Evolutionary conservation across 305 asterid genomes (phyloP).

Genomic region (Fraxinus nigra): DNA sequence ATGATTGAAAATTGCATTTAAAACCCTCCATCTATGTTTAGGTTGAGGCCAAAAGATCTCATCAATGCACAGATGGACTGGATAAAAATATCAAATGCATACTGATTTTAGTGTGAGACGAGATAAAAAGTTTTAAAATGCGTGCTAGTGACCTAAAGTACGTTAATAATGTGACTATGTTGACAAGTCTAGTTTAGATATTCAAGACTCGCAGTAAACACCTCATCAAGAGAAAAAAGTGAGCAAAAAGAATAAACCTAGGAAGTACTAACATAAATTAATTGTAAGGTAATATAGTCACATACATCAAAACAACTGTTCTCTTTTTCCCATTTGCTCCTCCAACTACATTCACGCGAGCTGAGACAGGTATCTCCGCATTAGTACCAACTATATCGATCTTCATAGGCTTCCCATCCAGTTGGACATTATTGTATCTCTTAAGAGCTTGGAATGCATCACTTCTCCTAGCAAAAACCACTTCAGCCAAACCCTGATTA

Average conservation of each 20-base stretch:
- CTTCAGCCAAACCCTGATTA: conserved; percentile 88
- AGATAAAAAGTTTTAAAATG: not conserved
- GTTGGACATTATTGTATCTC: conserved; percentile 77
- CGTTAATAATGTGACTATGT: not conserved
- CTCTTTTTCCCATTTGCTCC: conserved; percentile 61
- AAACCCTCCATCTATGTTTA: not conserved
- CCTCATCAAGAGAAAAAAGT: not conserved
- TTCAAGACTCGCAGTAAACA: not conserved
- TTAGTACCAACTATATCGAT: conserved; percentile 66
- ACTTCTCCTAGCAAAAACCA: conserved; percentile 72
- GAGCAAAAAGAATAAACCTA: not conserved
- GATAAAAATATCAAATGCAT: not conserved
- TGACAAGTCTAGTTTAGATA: not conserved
- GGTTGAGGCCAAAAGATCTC: not conserved
- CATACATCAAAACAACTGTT: conserved; percentile 75
- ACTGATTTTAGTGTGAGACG: not conserved
- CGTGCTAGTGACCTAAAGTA: not conserved
- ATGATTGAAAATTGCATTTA: not conserved
- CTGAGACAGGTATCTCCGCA: conserved; percentile 55
- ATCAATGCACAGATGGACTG: not conserved
- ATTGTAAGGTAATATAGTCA: not conserved
- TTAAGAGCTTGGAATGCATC: conserved; percentile 84
- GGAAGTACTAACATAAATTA: not conserved
- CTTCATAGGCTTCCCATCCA: conserved; percentile 93
- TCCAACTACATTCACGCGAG: conserved; percentile 74